phyloP scores from a whole-genome alignment of 1,284 basidiomycete species.

The Ceratobasidium sp. region DNA sequence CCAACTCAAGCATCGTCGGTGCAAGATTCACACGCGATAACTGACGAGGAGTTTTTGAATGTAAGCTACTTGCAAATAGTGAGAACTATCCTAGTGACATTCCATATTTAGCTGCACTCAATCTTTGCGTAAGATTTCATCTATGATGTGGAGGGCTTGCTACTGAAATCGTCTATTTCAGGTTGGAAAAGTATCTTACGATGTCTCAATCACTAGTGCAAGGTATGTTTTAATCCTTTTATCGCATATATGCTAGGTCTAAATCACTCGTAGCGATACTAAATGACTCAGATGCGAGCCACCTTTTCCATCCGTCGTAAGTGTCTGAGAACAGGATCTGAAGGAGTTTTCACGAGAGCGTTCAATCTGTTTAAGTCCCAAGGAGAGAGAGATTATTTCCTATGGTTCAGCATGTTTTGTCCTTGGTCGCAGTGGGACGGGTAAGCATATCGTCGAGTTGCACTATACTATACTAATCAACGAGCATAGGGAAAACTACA shows the following conservation, averaged over 20 bases:
- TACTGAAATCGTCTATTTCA: slow-evolving; percentile 45
- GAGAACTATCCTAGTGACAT: no score
- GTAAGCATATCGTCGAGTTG: slow-evolving; percentile 43
- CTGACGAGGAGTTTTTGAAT: no score
- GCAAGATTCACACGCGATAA: no score
- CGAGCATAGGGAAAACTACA: slow-evolving; percentile 40
- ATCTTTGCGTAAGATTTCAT: slow-evolving; percentile 68
- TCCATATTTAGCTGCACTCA: no score
- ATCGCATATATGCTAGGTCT: no score
- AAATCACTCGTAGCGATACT: slow-evolving; percentile 53
- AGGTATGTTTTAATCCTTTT: slow-evolving; percentile 48
- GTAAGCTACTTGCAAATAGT: no score
- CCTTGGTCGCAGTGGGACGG: slow-evolving; percentile 73
- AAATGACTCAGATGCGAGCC: slow-evolving; percentile 55
- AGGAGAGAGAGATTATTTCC: slow-evolving; percentile 68
- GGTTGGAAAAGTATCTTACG: slow-evolving; percentile 68
- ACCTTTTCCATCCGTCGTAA: slow-evolving; percentile 64
- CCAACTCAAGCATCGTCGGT: slow-evolving; percentile 18
- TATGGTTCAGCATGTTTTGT: slow-evolving; percentile 69
- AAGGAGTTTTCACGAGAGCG: no score
- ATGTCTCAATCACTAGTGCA: slow-evolving; percentile 66
- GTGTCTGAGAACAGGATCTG: slow-evolving; percentile 46
- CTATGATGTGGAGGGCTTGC: slow-evolving; percentile 8
- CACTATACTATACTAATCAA: not conserved
- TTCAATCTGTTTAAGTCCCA: slow-evolving; percentile 55